Conservation (phyloP, 495 filamentous ascomycete genomes). For the Penicillium egyptiacum region DNA sequence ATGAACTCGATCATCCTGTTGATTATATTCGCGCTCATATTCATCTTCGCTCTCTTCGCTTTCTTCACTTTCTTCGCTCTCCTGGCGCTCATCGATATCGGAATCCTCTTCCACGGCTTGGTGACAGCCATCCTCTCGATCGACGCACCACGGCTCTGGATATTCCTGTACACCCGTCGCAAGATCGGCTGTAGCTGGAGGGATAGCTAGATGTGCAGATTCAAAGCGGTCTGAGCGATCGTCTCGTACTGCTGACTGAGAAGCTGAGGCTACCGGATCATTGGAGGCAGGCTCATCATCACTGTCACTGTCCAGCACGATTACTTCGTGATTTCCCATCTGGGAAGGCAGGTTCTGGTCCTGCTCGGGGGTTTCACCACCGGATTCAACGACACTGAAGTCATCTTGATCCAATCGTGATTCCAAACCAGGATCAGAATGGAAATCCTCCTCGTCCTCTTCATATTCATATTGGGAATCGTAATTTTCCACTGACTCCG, state of each 20-base stretch:
- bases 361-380: slow-evolving; percentile 12
- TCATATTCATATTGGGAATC: slow-evolving; percentile 9
- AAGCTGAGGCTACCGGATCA: background rate
- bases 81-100: slow-evolving; percentile 9
- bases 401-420: slow-evolving; percentile 19
- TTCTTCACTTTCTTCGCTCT: slow-evolving; percentile 9
- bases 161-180: slow-evolving; percentile 4
- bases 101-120: slow-evolving; percentile 12
- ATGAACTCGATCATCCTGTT: slow-evolving; percentile 14
- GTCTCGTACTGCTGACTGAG: background rate
- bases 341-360: slow-evolving; percentile 4
- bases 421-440: background rate
- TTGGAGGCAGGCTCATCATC: slow-evolving; percentile 37
- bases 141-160: slow-evolving; percentile 7
- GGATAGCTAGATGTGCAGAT: background rate
- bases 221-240: background rate
- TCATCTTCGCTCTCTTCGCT: slow-evolving; percentile 8
- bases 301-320: slow-evolving; percentile 46
- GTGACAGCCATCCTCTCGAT: slow-evolving; percentile 4
- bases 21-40: slow-evolving; percentile 7
- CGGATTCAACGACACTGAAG: slow-evolving; percentile 8
- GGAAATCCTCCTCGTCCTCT: background rate
- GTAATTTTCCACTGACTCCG: slow-evolving; percentile 5
- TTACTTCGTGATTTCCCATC: slow-evolving; percentile 32
- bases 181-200: background rate